A percentile compares a stretch with the other conserved stretches of the same genome.
These are phyloP conservation scores for Nepenthes gracilis DNA, from an alignment of 148 eudicot species.

Conservation along the genomic window DNA sequence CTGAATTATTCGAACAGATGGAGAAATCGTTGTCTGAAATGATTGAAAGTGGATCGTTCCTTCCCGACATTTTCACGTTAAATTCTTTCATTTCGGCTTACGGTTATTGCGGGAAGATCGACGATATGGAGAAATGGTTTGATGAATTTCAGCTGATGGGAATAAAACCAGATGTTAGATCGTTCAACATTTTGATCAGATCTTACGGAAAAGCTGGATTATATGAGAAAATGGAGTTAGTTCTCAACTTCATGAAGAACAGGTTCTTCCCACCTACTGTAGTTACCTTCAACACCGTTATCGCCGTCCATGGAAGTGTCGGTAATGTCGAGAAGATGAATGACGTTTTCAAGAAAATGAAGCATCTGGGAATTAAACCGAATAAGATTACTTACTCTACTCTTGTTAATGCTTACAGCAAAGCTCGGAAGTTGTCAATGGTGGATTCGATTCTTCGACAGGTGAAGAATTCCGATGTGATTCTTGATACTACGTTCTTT, in stretches of 20 bases:
- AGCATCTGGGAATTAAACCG: conserved; percentile 86
- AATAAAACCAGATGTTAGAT: conserved; percentile 58
- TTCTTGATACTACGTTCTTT: conserved; percentile 71
- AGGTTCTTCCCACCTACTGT: conserved; percentile 62
- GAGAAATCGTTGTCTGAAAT: conserved; percentile 49
- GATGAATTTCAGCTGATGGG: conserved; percentile 86
- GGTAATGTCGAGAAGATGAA: conserved; percentile 58
- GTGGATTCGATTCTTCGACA: conserved; percentile 77
- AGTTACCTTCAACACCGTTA: conserved; percentile 63
- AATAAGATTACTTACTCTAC: conserved; percentile 69
- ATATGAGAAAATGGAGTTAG: conserved; percentile 59
- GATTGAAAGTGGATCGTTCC: conserved; percentile 52
- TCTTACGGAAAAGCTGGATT: conserved; percentile 72
- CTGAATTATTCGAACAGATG: conserved; percentile 54
- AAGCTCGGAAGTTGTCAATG: conserved; percentile 46
- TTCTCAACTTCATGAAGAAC: conserved; percentile 58
- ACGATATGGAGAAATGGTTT: conserved; percentile 80
- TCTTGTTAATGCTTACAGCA: conserved; percentile 63
- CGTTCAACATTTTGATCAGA: conserved; percentile 68
- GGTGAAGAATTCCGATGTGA: conserved; percentile 65
- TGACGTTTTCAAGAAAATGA: conserved; percentile 68
- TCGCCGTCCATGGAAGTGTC: conserved; percentile 54
- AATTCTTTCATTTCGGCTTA: conserved; percentile 72
- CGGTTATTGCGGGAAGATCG: conserved; percentile 48
- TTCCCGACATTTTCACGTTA: conserved; percentile 78